These are phyloP conservation scores for Graphilbum fragrans DNA, from an alignment of 2,329 filamentous ascomycete species.

Conservation along the genomic window DNA sequence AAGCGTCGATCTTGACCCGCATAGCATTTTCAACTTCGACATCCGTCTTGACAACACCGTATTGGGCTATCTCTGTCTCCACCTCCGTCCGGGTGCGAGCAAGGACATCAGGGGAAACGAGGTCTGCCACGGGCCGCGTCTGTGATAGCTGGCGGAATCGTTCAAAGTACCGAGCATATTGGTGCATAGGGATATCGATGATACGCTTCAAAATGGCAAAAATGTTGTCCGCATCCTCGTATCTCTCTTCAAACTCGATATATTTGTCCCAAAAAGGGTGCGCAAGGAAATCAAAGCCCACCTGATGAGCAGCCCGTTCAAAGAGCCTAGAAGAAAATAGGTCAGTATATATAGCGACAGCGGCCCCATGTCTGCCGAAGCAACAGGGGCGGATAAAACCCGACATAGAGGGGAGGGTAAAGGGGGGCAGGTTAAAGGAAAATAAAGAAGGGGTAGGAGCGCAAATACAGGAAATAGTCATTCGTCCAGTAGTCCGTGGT, in stretches of 20 bases:
- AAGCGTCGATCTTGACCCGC: constrained; percentile 63
- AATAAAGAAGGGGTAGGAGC: constrained; percentile 29
- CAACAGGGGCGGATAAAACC: constrained; percentile 9
- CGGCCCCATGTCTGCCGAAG: not conserved
- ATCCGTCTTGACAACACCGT: constrained; percentile 43
- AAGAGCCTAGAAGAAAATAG: constrained; percentile 54
- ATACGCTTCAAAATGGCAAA: constrained; percentile 74
- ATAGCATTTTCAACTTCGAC: constrained; percentile 76
- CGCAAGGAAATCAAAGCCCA: constrained; percentile 85
- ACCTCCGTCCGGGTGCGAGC: constrained; percentile 60
- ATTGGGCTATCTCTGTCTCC: constrained; percentile 47
- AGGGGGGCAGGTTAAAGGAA: not conserved
- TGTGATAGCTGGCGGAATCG: constrained; percentile 71
- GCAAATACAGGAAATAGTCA: constrained; percentile 44
- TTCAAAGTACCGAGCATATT: constrained; percentile 91
- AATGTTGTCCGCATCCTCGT: constrained; percentile 73
- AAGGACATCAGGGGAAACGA: constrained; percentile 58
- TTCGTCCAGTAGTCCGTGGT: not conserved
- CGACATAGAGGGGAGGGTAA: not conserved
- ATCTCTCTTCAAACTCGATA: constrained; percentile 87
- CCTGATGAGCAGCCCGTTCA: constrained; percentile 72
- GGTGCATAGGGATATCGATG: constrained; percentile 85
- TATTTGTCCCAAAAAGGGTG: constrained; percentile 99
- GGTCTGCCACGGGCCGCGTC: constrained; percentile 57
- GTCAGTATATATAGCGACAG: constrained; percentile 14